Conservation (phyloP, 257 asterid species). For the Solanum chmielewskii region DNA sequence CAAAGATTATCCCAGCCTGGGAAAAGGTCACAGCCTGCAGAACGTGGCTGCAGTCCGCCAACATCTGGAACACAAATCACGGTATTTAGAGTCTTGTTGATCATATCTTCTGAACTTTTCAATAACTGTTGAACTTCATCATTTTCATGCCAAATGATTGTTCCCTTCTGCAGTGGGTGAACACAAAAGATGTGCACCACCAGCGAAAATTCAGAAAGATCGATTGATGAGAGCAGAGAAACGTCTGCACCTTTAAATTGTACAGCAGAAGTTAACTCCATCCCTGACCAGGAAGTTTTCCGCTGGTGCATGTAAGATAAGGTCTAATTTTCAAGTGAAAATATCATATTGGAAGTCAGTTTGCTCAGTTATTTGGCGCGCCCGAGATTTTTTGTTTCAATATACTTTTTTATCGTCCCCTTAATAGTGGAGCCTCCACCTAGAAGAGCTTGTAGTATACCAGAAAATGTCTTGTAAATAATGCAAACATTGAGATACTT, state of each 20-base stretch:
- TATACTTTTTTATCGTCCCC: not conserved
- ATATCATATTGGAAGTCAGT: not conserved
- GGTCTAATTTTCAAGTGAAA: not conserved
- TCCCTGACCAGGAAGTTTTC: not conserved
- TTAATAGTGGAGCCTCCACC: not conserved
- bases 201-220: not conserved
- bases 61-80: not conserved
- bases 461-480: not conserved
- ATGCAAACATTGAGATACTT: not conserved
- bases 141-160: not conserved
- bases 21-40: constrained; percentile 5
- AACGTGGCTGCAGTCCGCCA: not conserved
- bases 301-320: not conserved
- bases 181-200: not conserved
- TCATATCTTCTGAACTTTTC: not conserved
- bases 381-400: not conserved
- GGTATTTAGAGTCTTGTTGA: not conserved
- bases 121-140: not conserved
- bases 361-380: not conserved
- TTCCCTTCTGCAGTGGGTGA: constrained; percentile 7
- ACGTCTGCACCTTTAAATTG: not conserved
- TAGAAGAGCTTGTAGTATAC: not conserved
- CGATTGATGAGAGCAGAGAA: not conserved
- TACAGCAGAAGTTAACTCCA: not conserved
- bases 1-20: constrained; percentile 11